Evolutionary conservation across 768 basidiomycete genomes (phyloP), one percentile per base, ranked within the genome.

Genomic region (Lanmaoa pseudosensibilis): DNA sequence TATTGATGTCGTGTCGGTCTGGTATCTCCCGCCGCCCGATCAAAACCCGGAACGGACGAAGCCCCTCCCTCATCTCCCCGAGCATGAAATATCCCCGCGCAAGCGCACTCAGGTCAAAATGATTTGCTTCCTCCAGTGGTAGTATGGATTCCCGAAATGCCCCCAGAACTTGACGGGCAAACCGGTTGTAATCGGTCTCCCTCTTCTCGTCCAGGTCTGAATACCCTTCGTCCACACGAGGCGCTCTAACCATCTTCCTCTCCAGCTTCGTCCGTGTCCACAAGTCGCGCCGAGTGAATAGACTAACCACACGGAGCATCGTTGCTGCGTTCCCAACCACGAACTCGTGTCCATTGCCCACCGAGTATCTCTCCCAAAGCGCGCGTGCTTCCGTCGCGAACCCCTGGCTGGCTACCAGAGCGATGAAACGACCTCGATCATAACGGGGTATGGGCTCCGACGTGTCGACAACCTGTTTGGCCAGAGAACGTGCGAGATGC

Each of bases 1-100:
- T 80, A 62, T 88, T 88, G 48, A 87, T 72, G 64, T 90, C 88
- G 64, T 82, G 74, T 38, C 79, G 59, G 67, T 90, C 86, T 16
- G 86, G 86, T 50, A 79, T 63, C 65, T 85, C 80, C 53, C 65
- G 70, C 47, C 83, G 81, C 23, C 67, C 59, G 39, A 82, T 65
- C 37, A 88, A 65, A 52, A 78, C 54, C 50, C 72, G 73, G 62
- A 90, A 73, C 23, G 76, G 70, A 11, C 69, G 62, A 53, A 86
- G 74, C 3, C 83, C 86, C 39, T 78, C 74, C 43, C 61, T 46
- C 59, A 77, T 66, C 45, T 78, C 67, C 21, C 82, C 84, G 25
- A 84, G 69, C 55, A 87, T 76, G 62, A 87, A 83, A 67, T 80
- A 80, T 21, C 80, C 83, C 55, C 86, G 79, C 2, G 86, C 86